These are phyloP conservation scores for Plasmopara halstedii DNA, from an alignment of 352 stramenopile species.

Conservation along the genomic window DNA sequence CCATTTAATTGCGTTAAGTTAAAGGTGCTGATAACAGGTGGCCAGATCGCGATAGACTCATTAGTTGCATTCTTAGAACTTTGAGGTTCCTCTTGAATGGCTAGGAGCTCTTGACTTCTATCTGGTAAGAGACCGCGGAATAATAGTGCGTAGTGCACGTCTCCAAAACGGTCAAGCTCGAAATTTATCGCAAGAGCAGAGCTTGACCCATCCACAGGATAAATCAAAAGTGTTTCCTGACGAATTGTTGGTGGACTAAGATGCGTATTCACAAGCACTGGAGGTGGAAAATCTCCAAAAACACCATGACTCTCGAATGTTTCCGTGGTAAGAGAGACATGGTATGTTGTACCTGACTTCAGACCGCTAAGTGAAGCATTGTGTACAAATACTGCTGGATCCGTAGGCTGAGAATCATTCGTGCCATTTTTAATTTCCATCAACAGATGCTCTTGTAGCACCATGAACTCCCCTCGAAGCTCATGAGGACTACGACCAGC, in stretches of 20 bases:
- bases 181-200: conserved; percentile 47
- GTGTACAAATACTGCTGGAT: conserved; percentile 46
- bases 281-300: conserved; percentile 64
- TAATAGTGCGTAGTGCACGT: conserved; percentile 74
- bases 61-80: conserved; percentile 4
- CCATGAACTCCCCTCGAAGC: conserved; percentile 36
- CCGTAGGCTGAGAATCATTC: conserved; percentile 55
- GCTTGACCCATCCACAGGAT: conserved; percentile 31
- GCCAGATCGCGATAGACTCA: conserved; percentile 27
- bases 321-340: conserved; percentile 72
- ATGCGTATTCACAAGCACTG: conserved; percentile 62
- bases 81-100: background rate
- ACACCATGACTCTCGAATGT: conserved; percentile 50
- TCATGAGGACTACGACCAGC: conserved; percentile 23
- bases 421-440: conserved; percentile 69
- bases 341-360: conserved; percentile 46
- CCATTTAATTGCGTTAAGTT: conserved; percentile 35
- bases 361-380: conserved; percentile 48
- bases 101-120: conserved; percentile 16
- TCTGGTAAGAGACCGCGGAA: conserved; percentile 47
- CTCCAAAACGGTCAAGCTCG: conserved; percentile 43
- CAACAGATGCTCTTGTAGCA: conserved; percentile 34
- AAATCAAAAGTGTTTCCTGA: conserved; percentile 24
- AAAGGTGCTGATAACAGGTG: conserved; percentile 39
- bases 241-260: conserved; percentile 33